Evolutionary conservation across 2,329 filamentous ascomycete genomes (phyloP).

Genomic region (Colletotrichum navitas): DNA sequence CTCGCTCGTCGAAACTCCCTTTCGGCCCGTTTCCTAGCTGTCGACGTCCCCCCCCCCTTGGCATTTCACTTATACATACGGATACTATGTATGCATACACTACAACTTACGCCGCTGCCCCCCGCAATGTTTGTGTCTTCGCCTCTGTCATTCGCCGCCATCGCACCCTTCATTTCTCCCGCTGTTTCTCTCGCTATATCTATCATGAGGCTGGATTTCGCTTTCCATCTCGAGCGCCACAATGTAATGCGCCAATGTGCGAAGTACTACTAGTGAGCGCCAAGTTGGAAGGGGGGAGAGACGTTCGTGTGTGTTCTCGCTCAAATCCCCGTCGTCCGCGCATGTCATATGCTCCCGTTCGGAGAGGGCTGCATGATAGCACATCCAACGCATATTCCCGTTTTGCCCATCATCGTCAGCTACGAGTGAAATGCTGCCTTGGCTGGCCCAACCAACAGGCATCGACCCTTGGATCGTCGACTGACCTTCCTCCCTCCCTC

Average conservation of each 20-base stretch:
- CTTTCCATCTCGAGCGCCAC: slow-evolving; percentile 5
- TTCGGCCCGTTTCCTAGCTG: slow-evolving; percentile 36
- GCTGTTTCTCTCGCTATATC: slow-evolving; percentile 33
- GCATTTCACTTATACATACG: not conserved
- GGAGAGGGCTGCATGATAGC: not conserved
- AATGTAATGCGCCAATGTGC: too few species aligned
- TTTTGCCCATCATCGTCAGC: not conserved
- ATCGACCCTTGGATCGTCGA: not conserved
- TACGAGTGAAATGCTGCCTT: not conserved
- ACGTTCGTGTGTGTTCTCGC: not conserved
- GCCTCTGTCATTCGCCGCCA: slow-evolving; percentile 25
- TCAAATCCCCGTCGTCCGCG: not conserved
- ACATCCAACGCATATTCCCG: not conserved
- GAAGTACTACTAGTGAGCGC: too few species aligned
- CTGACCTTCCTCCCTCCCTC: not conserved
- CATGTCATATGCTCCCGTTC: not conserved
- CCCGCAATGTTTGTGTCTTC: not conserved
- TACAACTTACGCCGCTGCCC: not conserved
- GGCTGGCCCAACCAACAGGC: not conserved
- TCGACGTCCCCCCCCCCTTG: not conserved
- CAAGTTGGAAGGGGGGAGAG: not conserved
- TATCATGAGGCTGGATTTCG: not conserved
- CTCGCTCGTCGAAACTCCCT: slow-evolving; percentile 26
- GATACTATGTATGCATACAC: too few species aligned
- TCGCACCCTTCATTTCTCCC: not conserved